Base-by-base conservation (phyloP, 1,139 yeast species). In the Casaregolazyma lundiana region DNA sequence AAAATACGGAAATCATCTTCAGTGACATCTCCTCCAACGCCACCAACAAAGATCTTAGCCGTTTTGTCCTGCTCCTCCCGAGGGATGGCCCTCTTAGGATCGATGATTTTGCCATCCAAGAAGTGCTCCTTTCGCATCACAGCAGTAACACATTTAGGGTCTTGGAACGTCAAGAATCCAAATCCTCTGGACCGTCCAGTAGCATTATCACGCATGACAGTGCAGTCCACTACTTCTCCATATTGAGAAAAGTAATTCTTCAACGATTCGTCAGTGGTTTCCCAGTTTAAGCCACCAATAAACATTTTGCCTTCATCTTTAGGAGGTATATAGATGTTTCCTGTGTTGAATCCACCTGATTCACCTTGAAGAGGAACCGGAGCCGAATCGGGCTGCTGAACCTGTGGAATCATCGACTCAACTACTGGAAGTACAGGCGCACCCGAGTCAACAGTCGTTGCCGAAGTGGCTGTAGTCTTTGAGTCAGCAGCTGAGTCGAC, bases 281-380 rank as follows among this genome's bases (percentile, higher is more conserved):
- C 98, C 98, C 98, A 92, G 61, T 92, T 94, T 57, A 92, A 79
- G 45, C 99, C 99, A 55, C 99, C 99, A 65, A 92, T 81, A 64
- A 92, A 92, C 97, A 94, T 89, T 64, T 92, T 92, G 48, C 97
- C 96, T 78, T 63, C 83, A 46, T 64, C 69, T 51, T 68, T 67
- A 35, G 71, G 70, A 16, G 71, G 71, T 38, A 64, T 63, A 51
- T 55, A 66, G 56, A 64, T 67, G 62, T 63, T 70, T 56, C 65
- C 73, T 48, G 67, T 66, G 63, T 43, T 67, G 57, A 64, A 64
- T 53, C 47, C 68, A 57, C 56, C 63, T 60, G 30, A 17, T 3
- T 45, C 50, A 9, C 26, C 30, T 35, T 34, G 45, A 16, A 45
- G 58, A 57, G 45, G 62, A 49, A 48, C 60, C 50, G 45, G 59